Conservation (phyloP, 2,329 filamentous ascomycete species). For the Gliomastix tumulicola region DNA sequence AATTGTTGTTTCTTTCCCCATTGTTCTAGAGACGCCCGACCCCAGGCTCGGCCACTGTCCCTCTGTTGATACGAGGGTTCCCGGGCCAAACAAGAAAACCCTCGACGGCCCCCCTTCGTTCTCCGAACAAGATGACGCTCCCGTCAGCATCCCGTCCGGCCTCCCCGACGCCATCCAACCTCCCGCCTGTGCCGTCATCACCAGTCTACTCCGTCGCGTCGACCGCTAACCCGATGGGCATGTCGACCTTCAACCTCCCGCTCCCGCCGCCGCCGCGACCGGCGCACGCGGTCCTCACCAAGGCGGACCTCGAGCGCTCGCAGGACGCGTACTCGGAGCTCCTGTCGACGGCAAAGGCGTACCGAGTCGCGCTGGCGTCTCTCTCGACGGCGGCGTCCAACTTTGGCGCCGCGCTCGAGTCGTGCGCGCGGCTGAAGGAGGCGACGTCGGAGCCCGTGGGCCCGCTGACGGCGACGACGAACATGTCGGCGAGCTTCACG, state of each 20-base stretch:
- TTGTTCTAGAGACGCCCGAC: too few species aligned
- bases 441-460: constrained; percentile 52
- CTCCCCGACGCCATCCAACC: constrained; percentile 47
- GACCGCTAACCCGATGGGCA: constrained; percentile 51
- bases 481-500: constrained; percentile 40
- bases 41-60: too few species aligned
- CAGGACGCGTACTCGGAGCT: constrained; percentile 58
- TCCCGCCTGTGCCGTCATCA: constrained; percentile 55
- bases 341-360: constrained; percentile 54
- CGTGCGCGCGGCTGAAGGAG: constrained; percentile 63
- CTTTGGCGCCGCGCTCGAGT: constrained; percentile 58
- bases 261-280: constrained; percentile 53
- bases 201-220: constrained; percentile 58
- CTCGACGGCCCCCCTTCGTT: too few species aligned
- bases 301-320: constrained; percentile 55
- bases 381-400: constrained; percentile 55
- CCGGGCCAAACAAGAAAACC: too few species aligned
- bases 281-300: constrained; percentile 53
- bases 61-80: too few species aligned
- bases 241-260: constrained; percentile 52
- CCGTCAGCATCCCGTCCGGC: constrained; percentile 24
- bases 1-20: too few species aligned
- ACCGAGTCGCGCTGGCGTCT: constrained; percentile 53
- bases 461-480: constrained; percentile 14
- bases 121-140: too few species aligned